Evolutionary conservation across 2,329 filamentous ascomycete genomes (phyloP).

Genomic region (Byssothecium circinans): DNA sequence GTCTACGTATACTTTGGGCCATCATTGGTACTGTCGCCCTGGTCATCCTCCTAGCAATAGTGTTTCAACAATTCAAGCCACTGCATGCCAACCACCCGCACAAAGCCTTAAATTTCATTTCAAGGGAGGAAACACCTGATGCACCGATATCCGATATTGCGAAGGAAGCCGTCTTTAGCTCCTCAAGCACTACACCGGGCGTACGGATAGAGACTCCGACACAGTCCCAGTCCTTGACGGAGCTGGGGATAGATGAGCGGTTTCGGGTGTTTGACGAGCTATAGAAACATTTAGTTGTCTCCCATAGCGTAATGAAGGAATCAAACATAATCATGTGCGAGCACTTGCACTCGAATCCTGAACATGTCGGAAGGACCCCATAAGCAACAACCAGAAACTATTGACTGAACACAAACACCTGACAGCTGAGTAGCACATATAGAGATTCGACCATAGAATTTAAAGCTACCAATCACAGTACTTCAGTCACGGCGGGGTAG

Average conservation of each 20-base stretch:
- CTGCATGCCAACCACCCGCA: constrained; percentile 12
- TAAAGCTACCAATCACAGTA: neutral
- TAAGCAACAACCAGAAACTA: too few relatives aligned
- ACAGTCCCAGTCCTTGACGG: constrained; percentile 2
- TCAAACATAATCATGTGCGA: too few relatives aligned
- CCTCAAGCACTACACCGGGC: constrained; percentile 8
- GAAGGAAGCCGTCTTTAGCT: constrained; percentile 35
- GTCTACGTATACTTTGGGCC: constrained; percentile 66
- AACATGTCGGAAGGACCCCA: too few relatives aligned
- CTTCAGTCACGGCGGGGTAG: too few relatives aligned
- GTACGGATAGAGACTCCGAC: constrained; percentile 6
- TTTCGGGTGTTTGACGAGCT: constrained; percentile 30
- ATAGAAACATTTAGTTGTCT: constrained; percentile 3
- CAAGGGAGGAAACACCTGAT: constrained; percentile 26
- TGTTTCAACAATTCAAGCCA: constrained; percentile 37
- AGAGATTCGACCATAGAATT: neutral
- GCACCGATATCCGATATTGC: constrained; percentile 37
- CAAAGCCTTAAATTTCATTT: constrained; percentile 16
- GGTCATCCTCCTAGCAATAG: constrained; percentile 52
- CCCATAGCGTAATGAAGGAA: too few relatives aligned
- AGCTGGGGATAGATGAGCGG: constrained; percentile 15
- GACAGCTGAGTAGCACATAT: too few relatives aligned
- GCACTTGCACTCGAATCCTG: too few relatives aligned
- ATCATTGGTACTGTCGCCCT: constrained; percentile 51
- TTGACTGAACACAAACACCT: too few relatives aligned